phyloP scores from a whole-genome alignment of 2,329 filamentous ascomycete genomes.

The Monilinia vaccinii-corymbosi region DNA sequence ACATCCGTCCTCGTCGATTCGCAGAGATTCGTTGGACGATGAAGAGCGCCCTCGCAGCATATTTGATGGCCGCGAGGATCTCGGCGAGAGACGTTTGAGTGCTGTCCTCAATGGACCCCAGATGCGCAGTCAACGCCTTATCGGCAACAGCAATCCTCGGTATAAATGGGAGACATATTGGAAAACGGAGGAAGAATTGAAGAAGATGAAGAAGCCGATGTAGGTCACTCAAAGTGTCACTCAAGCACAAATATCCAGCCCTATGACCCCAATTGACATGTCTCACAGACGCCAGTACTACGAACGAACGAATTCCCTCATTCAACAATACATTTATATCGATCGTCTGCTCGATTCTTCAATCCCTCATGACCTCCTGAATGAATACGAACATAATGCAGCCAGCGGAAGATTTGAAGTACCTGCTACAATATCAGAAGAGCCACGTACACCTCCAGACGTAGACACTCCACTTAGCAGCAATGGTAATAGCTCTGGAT shows the following conservation, averaged over 20 bases:
- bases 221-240: slow-evolving; percentile 29
- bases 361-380: slow-evolving; percentile 82
- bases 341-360: slow-evolving; percentile 85
- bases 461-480: background rate
- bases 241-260: background rate
- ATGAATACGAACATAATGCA: slow-evolving; percentile 63
- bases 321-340: slow-evolving; percentile 91
- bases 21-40: slow-evolving; percentile 20
- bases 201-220: slow-evolving; percentile 62
- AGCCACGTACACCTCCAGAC: slow-evolving; percentile 35
- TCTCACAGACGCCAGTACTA: slow-evolving; percentile 66
- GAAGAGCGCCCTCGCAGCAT: slow-evolving; percentile 19
- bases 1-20: slow-evolving; percentile 14
- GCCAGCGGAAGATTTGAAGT: slow-evolving; percentile 43
- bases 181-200: slow-evolving; percentile 69
- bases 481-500: slow-evolving; percentile 28
- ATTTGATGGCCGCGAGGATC: slow-evolving; percentile 20
- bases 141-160: slow-evolving; percentile 72
- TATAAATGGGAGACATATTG: slow-evolving; percentile 85
- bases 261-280: slow-evolving; percentile 15
- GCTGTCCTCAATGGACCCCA: slow-evolving; percentile 56
- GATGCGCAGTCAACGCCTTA: slow-evolving; percentile 75
- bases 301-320: slow-evolving; percentile 76
- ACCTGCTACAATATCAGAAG: slow-evolving; percentile 69
- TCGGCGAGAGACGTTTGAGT: slow-evolving; percentile 49